A percentile compares a stretch with the other conserved stretches of the same genome.
Evolutionary conservation across 1,284 basidiomycete species (phyloP).

Genomic region (Cutaneotrichosporon dermatis): DNA sequence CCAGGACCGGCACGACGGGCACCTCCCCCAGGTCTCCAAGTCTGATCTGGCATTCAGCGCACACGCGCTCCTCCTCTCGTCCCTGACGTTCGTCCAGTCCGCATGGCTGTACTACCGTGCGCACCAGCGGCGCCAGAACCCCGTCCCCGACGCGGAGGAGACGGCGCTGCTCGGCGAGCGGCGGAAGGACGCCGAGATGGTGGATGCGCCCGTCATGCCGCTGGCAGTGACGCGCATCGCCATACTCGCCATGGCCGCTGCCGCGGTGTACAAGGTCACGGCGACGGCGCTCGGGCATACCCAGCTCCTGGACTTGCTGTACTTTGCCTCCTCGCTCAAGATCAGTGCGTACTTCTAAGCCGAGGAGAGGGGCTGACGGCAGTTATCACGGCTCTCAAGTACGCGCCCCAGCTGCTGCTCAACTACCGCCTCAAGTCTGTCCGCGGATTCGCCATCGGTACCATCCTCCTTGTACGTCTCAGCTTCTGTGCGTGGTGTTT

Average conservation of each 20-base stretch:
- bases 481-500: not conserved
- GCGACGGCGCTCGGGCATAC: conserved; percentile 28
- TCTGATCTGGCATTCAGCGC: conserved; percentile 50
- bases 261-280: conserved; percentile 19
- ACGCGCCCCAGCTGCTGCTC: conserved; percentile 44
- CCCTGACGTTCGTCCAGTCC: conserved; percentile 32
- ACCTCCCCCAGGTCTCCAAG: conserved; percentile 45
- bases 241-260: conserved; percentile 25
- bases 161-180: conserved; percentile 5
- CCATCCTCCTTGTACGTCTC: conserved; percentile 36
- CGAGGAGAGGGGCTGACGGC: not conserved
- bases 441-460: conserved; percentile 40
- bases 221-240: conserved; percentile 25
- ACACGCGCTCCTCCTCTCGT: conserved; percentile 42
- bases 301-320: conserved; percentile 45
- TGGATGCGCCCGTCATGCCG: conserved; percentile 21
- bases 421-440: conserved; percentile 40
- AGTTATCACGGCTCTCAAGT: conserved; percentile 43
- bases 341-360: conserved; percentile 9
- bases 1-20: conserved; percentile 43
- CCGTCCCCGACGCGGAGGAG: conserved; percentile 8
- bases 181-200: not conserved
- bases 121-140: conserved; percentile 4
- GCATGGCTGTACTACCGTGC: conserved; percentile 26
- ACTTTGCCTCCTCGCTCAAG: conserved; percentile 43